Percentiles rank a stretch among this genome's conserved stretches.
These are phyloP conservation scores for Spatholobus suberectus DNA, from an alignment of 306 rosid genomes.

Conservation along the genomic window DNA sequence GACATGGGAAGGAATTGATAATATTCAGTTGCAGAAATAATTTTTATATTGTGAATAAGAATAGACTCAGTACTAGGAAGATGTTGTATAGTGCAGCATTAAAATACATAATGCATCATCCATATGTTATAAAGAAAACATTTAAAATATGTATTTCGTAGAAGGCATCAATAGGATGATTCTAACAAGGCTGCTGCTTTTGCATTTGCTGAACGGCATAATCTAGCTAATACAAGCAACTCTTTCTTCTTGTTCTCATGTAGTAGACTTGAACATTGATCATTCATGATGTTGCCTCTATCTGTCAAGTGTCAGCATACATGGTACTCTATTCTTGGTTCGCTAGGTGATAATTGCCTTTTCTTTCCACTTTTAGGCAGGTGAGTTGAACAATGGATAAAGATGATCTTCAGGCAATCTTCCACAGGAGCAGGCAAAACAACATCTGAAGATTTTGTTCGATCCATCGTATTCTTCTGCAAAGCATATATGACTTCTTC, in stretches of 20 bases:
- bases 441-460: constrained; percentile 29
- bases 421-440: constrained; percentile 27
- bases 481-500: background rate
- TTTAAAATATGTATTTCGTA: background rate
- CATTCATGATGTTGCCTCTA: background rate
- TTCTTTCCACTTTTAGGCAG: constrained; percentile 40
- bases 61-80: background rate
- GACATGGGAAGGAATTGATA: constrained; percentile 13
- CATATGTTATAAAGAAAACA: background rate
- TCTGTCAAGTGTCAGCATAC: background rate
- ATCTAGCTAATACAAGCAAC: background rate
- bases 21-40: background rate
- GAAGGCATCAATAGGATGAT: background rate
- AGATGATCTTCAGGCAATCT: constrained; percentile 27
- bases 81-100: background rate
- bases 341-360: background rate
- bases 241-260: background rate
- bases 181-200: constrained; percentile 10
- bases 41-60: background rate
- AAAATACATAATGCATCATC: background rate
- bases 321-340: background rate
- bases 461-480: constrained; percentile 26
- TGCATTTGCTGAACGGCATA: background rate
- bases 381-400: constrained; percentile 38
- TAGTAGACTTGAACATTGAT: constrained; percentile 18